Evolutionary conservation across 2,329 filamentous ascomycete genomes (phyloP).

Genomic region (Pseudogymnoascus sp.): DNA sequence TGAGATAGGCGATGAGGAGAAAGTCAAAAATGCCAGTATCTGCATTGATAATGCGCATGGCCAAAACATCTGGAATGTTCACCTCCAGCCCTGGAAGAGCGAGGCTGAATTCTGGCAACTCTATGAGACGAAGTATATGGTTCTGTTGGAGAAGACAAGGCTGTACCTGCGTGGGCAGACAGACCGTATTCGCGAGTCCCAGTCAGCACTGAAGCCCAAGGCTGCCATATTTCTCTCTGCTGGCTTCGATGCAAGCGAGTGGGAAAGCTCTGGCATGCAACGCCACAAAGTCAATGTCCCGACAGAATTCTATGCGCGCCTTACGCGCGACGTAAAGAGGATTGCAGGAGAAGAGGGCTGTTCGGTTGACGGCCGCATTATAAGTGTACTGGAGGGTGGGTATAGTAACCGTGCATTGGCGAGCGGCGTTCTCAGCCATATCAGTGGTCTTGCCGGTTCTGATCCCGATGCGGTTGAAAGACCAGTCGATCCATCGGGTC

Average conservation of each 20-base stretch:
- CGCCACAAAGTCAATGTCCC: conserved; percentile 92
- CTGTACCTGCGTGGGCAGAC: conserved; percentile 68
- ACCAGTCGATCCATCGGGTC: conserved; percentile 33
- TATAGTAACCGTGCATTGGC: conserved; percentile 88
- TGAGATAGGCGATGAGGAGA: conserved; percentile 85
- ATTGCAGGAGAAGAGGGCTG: conserved; percentile 73
- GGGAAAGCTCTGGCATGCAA: conserved; percentile 89
- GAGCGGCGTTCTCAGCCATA: conserved; percentile 81
- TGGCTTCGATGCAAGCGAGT: conserved; percentile 94
- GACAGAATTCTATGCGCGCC: conserved; percentile 88
- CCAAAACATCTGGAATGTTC: conserved; percentile 93
- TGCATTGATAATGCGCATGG: conserved; percentile 92
- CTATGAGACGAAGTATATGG: conserved; percentile 69
- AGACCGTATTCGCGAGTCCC: conserved; percentile 47
- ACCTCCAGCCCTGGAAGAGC: conserved; percentile 78
- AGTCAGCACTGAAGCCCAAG: conserved; percentile 56
- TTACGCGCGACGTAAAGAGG: conserved; percentile 76
- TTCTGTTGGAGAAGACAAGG: conserved; percentile 73
- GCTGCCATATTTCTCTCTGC: conserved; percentile 91
- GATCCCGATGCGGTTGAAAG: conserved; percentile 34
- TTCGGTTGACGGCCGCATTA: conserved; percentile 70
- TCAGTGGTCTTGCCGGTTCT: conserved; percentile 67
- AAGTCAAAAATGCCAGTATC: conserved; percentile 86
- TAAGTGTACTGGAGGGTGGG: conserved; percentile 91
- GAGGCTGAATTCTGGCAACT: conserved; percentile 80